Percentiles rank a stretch among this genome's conserved stretches.
Conservation (phyloP, 371 early-diverging fungal genomes). For the Mucor mucedo region DNA sequence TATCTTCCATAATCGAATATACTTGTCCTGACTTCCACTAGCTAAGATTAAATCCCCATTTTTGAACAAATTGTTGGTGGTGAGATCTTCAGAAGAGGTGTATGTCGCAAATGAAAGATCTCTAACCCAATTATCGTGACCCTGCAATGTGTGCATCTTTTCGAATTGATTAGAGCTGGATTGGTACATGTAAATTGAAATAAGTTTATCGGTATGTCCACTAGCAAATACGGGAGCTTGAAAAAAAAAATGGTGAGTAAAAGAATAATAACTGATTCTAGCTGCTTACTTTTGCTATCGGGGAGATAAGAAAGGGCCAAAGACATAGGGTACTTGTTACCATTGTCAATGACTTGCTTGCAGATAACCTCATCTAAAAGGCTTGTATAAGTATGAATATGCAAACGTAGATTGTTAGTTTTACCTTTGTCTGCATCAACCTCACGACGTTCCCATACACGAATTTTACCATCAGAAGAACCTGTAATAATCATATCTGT, state of each 20-base stretch:
- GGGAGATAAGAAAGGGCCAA: constrained; percentile 78
- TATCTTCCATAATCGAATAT: constrained; percentile 91
- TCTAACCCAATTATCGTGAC: constrained; percentile 95
- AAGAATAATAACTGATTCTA: not conserved
- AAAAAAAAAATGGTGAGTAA: not conserved
- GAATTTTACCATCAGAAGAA: constrained; percentile 83
- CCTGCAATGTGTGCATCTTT: constrained; percentile 71
- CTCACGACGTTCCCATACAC: constrained; percentile 69
- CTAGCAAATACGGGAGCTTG: constrained; percentile 71
- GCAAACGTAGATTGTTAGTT: not conserved
- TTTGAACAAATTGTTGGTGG: constrained; percentile 57
- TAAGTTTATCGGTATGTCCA: constrained; percentile 77
- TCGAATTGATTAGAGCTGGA: constrained; percentile 55
- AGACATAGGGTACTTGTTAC: constrained; percentile 72
- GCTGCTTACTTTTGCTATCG: constrained; percentile 51
- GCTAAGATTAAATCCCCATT: constrained; percentile 87
- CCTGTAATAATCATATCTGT: constrained; percentile 74
- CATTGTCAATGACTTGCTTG: constrained; percentile 73
- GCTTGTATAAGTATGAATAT: not conserved
- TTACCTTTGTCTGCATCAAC: constrained; percentile 53
- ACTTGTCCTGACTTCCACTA: constrained; percentile 90
- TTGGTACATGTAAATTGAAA: constrained; percentile 66
- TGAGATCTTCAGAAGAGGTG: constrained; percentile 37
- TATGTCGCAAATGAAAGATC: constrained; percentile 78
- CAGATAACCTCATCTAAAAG: constrained; percentile 55